These are phyloP conservation scores for Massarina eburnea DNA, from an alignment of 2,329 filamentous ascomycete genomes.

Conservation along the genomic window DNA sequence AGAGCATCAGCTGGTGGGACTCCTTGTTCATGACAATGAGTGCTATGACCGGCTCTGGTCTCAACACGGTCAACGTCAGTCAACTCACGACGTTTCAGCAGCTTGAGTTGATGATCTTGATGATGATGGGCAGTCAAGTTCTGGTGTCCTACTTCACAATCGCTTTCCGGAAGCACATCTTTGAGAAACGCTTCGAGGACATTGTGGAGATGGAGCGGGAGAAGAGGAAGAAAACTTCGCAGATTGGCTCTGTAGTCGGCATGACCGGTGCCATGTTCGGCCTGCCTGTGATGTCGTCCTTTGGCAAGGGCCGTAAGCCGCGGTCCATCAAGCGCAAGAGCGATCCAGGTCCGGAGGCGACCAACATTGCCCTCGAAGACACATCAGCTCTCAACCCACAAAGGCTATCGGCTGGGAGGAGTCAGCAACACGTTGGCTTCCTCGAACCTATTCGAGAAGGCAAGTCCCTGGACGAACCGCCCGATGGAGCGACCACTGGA, in stretches of 20 bases:
- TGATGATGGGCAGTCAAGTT: slow-evolving; percentile 25
- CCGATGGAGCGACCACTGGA: slow-evolving; percentile 19
- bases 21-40: slow-evolving; percentile 23
- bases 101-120: slow-evolving; percentile 20
- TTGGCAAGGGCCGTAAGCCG: slow-evolving; percentile 17
- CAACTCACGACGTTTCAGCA: slow-evolving; percentile 21
- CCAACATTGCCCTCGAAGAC: not conserved
- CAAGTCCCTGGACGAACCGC: slow-evolving; percentile 13
- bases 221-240: slow-evolving; percentile 18
- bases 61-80: slow-evolving; percentile 25
- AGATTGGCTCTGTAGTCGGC: slow-evolving; percentile 19
- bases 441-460: slow-evolving; percentile 20
- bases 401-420: too few species aligned
- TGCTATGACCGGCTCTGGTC: slow-evolving; percentile 14
- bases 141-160: slow-evolving; percentile 23
- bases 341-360: not conserved
- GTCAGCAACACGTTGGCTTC: slow-evolving; percentile 22
- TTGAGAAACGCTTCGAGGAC: slow-evolving; percentile 25
- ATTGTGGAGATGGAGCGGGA: slow-evolving; percentile 22
- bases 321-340: slow-evolving; percentile 9
- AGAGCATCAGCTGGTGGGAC: slow-evolving; percentile 26
- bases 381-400: slow-evolving; percentile 6
- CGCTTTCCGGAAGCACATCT: slow-evolving; percentile 23
- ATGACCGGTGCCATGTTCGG: slow-evolving; percentile 27
- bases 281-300: slow-evolving; percentile 22